Base-by-base conservation (phyloP, 208 protist species). In the Crithidia acanthocephali region DNA sequence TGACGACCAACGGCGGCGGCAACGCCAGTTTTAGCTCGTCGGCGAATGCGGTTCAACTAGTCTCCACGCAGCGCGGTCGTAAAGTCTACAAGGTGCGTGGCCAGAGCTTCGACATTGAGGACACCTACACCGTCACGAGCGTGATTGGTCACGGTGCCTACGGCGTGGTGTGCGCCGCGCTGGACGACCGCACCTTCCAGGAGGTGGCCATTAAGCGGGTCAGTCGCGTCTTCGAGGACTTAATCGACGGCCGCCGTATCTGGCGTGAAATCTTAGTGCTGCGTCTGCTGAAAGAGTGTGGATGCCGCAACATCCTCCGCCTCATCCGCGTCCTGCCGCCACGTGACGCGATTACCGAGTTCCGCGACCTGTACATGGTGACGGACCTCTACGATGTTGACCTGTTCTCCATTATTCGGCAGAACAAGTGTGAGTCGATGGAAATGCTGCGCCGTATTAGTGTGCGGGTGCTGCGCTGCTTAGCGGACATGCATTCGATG, bases 161-260 rank as follows among this genome's bases (percentile, higher is more conserved):
- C 65, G 95, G 95, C 35, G 83, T 96, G 2, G 95, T 97, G 5
- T 96, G 91, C 56, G 80, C 83, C 25, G 90, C 87, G 8, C 67
- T 91, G n/a, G 91, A 98, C 75, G 81, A 90, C 68, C 68, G 71
- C 40, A 90, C 80, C 1, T 85, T 93, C 16, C 60, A 86, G 48
- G 86, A 97, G 15, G 97, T 99, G 0, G 98, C 99, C 16, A 99
- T 99, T 53, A 99, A 99, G 74, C 99, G 98, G 51, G 97, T 99
- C 47, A 80, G 64, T 33, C 90, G 96, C 60, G 87, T 98, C 30
- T 99, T 99, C 78, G 88, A 97, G 27, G 92, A 99, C 62, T 50
- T 98, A 1, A 95, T 97, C 35, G 98, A 99, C 66, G 91, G 94
- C 23, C 97, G 98, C 51, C 92, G 98, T 42, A 99, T 98, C 25